phyloP scores from a whole-genome alignment of 2,329 filamentous ascomycete genomes.

The Fusarium torulosum region DNA sequence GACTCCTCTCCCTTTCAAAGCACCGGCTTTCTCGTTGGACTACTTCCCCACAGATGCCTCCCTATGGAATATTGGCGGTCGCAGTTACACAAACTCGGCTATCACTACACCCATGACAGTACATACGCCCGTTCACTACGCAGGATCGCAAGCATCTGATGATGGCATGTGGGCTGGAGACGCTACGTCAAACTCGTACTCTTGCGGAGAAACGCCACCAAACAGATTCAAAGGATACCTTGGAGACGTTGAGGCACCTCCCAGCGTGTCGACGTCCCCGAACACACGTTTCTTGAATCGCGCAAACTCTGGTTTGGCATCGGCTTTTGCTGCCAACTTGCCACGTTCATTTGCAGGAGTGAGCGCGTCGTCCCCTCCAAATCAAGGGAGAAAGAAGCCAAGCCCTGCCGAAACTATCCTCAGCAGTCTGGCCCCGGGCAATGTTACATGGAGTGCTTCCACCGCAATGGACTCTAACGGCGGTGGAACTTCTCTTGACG shows the following conservation, averaged over 20 bases:
- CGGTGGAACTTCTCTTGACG: constrained; percentile 65
- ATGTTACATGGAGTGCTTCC: constrained; percentile 64
- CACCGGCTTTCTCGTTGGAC: constrained; percentile 74
- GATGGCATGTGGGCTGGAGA: constrained; percentile 66
- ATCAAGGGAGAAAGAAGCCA: constrained; percentile 63
- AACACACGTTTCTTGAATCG: constrained; percentile 66
- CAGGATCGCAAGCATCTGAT: constrained; percentile 69
- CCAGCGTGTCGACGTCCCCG: constrained; percentile 70
- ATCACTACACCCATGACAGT: constrained; percentile 69
- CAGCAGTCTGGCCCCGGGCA: constrained; percentile 64
- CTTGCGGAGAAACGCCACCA: constrained; percentile 72
- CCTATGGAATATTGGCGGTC: constrained; percentile 65
- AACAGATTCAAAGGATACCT: constrained; percentile 61
- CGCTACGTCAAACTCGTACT: constrained; percentile 68
- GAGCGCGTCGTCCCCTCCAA: constrained; percentile 60
- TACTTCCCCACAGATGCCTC: constrained; percentile 72
- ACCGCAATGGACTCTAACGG: constrained; percentile 61
- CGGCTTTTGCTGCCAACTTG: constrained; percentile 68
- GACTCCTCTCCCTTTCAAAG: constrained; percentile 74
- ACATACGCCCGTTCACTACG: constrained; percentile 67
- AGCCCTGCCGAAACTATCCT: constrained; percentile 73
- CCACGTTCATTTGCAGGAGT: constrained; percentile 59
- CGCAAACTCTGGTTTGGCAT: constrained; percentile 67
- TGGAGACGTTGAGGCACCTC: constrained; percentile 61
- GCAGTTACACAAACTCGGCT: constrained; percentile 66